Conservation (phyloP, 2,329 filamentous ascomycete genomes). For the Cryphonectria naterciae region DNA sequence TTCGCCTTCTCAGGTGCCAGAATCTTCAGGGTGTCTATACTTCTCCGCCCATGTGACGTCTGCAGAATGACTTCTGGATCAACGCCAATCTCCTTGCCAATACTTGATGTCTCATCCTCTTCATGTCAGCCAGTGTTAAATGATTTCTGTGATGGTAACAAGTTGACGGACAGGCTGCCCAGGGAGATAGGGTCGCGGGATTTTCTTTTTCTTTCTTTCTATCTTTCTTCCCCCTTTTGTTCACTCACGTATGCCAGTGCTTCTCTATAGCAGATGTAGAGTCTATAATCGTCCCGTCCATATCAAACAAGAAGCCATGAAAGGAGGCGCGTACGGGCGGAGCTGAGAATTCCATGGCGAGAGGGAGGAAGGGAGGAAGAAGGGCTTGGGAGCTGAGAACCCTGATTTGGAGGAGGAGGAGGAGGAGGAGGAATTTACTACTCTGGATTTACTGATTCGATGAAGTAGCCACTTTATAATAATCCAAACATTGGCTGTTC, state of each 20-base stretch:
- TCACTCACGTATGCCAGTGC: slow-evolving; percentile 70
- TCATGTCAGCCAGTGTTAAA: slow-evolving; percentile 13
- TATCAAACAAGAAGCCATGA: slow-evolving; percentile 69
- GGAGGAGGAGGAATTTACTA: neutral
- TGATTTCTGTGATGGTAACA: slow-evolving; percentile 12
- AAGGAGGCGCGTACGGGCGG: slow-evolving; percentile 54
- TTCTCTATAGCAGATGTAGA: slow-evolving; percentile 77
- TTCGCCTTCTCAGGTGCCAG: slow-evolving; percentile 85
- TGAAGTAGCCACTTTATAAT: neutral
- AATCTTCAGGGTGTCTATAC: slow-evolving; percentile 81
- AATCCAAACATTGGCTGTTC: neutral
- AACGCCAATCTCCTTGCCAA: slow-evolving; percentile 82
- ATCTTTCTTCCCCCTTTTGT: neutral
- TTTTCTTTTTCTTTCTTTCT: too few species aligned
- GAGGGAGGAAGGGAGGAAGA: neutral
- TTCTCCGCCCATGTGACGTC: slow-evolving; percentile 88
- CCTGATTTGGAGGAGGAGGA: neutral
- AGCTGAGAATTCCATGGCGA: slow-evolving; percentile 42
- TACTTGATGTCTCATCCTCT: slow-evolving; percentile 47
- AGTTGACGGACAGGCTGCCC: neutral
- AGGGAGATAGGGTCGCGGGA: neutral
- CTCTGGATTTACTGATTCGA: neutral
- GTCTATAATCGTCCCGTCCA: slow-evolving; percentile 85
- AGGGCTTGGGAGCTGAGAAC: neutral
- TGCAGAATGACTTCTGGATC: slow-evolving; percentile 83